These are phyloP conservation scores for Alternaria hordeiaustralica DNA, from an alignment of 2,329 filamentous ascomycete genomes.

Conservation along the genomic window DNA sequence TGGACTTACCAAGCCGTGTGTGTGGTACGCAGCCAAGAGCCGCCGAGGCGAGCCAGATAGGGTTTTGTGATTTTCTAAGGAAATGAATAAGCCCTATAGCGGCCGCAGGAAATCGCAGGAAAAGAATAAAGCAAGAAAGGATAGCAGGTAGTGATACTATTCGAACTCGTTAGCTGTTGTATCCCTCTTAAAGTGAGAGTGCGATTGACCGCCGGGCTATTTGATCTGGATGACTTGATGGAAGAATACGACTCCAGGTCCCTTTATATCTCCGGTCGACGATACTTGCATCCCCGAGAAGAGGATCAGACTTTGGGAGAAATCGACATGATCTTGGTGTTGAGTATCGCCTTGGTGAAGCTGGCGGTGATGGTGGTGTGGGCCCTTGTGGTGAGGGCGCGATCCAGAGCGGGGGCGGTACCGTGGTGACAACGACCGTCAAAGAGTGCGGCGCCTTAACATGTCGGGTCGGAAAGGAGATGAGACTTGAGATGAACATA, in stretches of 20 bases:
- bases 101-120: too few species aligned
- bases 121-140: not conserved
- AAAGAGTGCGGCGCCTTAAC: not conserved
- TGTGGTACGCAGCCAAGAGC: too few species aligned
- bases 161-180: constrained; percentile 1
- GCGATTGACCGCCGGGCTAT: not conserved
- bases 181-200: not conserved
- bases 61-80: too few species aligned
- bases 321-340: not conserved
- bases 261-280: not conserved
- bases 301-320: not conserved
- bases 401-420: not conserved
- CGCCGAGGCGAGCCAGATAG: too few species aligned
- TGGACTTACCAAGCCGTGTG: not conserved
- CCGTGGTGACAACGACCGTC: not conserved
- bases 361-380: not conserved
- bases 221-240: constrained; percentile 6
- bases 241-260: not conserved
- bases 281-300: not conserved
- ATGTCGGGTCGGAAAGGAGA: not conserved
- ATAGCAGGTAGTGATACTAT: not conserved
- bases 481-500: not conserved
- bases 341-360: not conserved
- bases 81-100: too few species aligned
- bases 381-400: not conserved